Percentiles rank a stretch among this genome's conserved stretches.
phyloP scores from a whole-genome alignment of 305 asterid genomes.

The Caryopteris hybrid region DNA sequence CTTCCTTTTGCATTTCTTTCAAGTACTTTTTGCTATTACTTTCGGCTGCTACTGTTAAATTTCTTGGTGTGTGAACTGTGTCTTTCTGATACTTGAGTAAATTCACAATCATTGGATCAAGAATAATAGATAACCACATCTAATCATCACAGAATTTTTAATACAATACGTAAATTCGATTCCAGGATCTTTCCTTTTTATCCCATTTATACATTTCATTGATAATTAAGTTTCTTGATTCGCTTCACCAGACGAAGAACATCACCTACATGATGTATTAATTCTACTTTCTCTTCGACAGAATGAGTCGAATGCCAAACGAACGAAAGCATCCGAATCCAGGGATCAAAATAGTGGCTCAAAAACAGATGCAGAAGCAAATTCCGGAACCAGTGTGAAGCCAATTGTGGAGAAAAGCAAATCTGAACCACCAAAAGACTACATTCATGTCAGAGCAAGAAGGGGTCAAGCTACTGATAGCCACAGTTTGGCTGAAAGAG shows the following conservation, averaged over 20 bases:
- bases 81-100: too few species aligned
- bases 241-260: not conserved
- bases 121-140: not conserved
- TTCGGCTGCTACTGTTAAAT: not conserved
- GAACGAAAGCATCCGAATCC: constrained; percentile 38
- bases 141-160: not conserved
- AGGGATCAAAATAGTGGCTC: constrained; percentile 31
- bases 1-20: not conserved
- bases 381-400: constrained; percentile 49
- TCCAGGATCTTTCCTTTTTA: not conserved
- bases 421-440: constrained; percentile 86
- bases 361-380: constrained; percentile 48
- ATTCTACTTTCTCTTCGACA: constrained; percentile 24
- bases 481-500: constrained; percentile 95
- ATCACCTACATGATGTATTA: not conserved
- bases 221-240: not conserved
- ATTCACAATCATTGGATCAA: not conserved
- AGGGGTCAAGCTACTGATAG: constrained; percentile 98
- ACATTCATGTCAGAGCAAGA: constrained; percentile 93
- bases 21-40: not conserved
- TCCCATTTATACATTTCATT: not conserved
- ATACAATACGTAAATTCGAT: not conserved
- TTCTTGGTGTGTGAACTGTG: too few species aligned
- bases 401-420: constrained; percentile 47
- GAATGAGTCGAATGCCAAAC: constrained; percentile 47